phyloP scores from a whole-genome alignment of 108 stramenopile genomes.

The Fragilariopsis cylindrus region DNA sequence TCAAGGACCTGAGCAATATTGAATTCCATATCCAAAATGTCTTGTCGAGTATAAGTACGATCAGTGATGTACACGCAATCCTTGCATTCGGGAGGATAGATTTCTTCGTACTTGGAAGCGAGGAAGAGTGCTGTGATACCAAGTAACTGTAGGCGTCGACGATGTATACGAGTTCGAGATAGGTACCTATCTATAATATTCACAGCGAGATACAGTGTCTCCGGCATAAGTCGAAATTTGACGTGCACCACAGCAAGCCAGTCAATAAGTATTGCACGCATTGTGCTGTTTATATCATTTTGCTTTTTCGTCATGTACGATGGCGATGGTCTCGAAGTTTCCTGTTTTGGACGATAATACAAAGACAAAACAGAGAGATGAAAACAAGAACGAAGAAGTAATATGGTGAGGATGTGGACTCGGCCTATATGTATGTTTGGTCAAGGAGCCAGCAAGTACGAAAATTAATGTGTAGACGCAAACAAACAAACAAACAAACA shows the following conservation, averaged over 20 bases:
- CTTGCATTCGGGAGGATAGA: slow-evolving; percentile 95
- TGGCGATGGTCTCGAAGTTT: slow-evolving; percentile 9
- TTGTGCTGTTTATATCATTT: slow-evolving; percentile 87
- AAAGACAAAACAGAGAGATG: background rate
- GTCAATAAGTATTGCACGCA: slow-evolving; percentile 97
- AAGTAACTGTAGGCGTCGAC: slow-evolving; percentile 96
- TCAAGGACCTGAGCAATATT: slow-evolving; percentile 82
- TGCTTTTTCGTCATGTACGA: slow-evolving; percentile 55
- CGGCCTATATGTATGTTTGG: too few relatives aligned
- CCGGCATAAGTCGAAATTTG: slow-evolving; percentile 97
- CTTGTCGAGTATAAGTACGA: slow-evolving; percentile 88
- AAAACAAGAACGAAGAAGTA: background rate
- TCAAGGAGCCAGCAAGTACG: too few relatives aligned
- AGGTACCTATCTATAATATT: slow-evolving; percentile 98
- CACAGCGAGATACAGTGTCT: slow-evolving; percentile 96
- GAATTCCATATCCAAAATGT: slow-evolving; percentile 95
- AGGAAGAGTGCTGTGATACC: slow-evolving; percentile 96
- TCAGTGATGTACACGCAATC: slow-evolving; percentile 99
- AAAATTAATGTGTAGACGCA: too few relatives aligned
- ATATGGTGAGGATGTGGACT: background rate
- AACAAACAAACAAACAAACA: background rate
- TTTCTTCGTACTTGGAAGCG: slow-evolving; percentile 99
- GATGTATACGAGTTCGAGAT: slow-evolving; percentile 50
- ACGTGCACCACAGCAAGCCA: slow-evolving; percentile 99
- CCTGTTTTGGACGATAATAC: background rate